phyloP scores from a whole-genome alignment of 163 green algal genomes.

The Volvox carteri region DNA sequence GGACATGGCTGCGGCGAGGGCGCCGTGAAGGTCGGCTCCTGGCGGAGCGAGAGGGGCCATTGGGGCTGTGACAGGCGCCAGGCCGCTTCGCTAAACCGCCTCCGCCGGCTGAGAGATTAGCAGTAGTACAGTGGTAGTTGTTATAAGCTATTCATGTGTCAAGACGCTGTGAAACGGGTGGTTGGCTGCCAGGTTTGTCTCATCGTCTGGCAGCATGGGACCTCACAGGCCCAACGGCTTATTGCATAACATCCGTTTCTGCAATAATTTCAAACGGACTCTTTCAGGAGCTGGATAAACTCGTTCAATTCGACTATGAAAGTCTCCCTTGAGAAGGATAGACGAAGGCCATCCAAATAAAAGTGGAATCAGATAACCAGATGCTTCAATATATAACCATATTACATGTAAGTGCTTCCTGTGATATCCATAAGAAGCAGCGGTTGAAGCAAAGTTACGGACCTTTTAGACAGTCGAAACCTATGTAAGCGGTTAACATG shows the following conservation, averaged over 20 bases:
- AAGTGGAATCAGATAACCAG: too few relatives aligned
- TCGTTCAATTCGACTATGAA: not conserved
- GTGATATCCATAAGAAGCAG: conserved; percentile 3
- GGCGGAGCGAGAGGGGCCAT: not conserved
- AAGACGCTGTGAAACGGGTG: too few relatives aligned
- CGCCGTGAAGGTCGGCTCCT: not conserved
- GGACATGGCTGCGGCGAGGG: not conserved
- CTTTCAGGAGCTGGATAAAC: too few relatives aligned
- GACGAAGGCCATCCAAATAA: not conserved
- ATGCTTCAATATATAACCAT: too few relatives aligned
- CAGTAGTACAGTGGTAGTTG: too few relatives aligned
- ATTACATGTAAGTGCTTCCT: not conserved
- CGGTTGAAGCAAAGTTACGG: not conserved
- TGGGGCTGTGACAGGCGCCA: too few relatives aligned
- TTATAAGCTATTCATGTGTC: too few relatives aligned
- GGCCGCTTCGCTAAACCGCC: not conserved
- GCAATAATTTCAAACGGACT: too few relatives aligned
- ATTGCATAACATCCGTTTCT: too few relatives aligned
- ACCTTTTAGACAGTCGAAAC: not conserved
- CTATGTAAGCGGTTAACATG: not conserved
- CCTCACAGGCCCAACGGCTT: too few relatives aligned
- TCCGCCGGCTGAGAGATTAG: not conserved
- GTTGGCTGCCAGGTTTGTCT: too few relatives aligned
- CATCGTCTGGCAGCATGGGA: too few relatives aligned
- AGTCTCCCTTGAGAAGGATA: not conserved